Evolutionary conservation across 495 filamentous ascomycete genomes (phyloP).

Genomic region (Penicillium argentinense): DNA sequence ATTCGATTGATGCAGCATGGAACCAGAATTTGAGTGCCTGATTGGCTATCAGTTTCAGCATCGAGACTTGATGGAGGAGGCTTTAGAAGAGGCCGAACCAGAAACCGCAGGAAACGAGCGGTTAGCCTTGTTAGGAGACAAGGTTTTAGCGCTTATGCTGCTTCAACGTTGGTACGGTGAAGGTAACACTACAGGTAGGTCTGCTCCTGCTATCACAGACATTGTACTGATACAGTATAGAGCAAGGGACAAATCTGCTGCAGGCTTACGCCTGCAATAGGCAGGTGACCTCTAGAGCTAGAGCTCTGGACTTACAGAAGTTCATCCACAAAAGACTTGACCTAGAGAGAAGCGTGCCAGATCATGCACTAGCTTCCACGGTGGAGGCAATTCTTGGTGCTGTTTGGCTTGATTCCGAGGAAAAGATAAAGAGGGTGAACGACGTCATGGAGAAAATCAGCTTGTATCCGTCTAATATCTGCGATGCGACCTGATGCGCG

Average conservation of each 20-base stretch:
- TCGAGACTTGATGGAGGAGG: slow-evolving; percentile 3
- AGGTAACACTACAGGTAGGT: slow-evolving; percentile 3
- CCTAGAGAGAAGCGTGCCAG: slow-evolving; percentile 1
- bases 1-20: no score
- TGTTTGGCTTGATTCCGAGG: slow-evolving; percentile 4
- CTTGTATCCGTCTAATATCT: neutral
- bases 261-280: slow-evolving; percentile 3
- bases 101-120: slow-evolving; percentile 1
- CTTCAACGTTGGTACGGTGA: slow-evolving; percentile 1
- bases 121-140: slow-evolving; percentile 2
- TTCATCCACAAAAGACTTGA: slow-evolving; percentile 1
- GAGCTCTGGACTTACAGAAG: slow-evolving; percentile 1
- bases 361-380: neutral
- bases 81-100: neutral
- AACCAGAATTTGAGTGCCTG: neutral
- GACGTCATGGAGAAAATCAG: slow-evolving; percentile 1
- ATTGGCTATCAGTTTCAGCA: slow-evolving; percentile 1
- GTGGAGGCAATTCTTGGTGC: slow-evolving; percentile 4
- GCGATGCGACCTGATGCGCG: no score
- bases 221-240: neutral
- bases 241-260: slow-evolving; percentile 1
- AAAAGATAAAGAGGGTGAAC: neutral
- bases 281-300: neutral
- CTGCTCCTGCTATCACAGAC: neutral
- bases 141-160: neutral